These are phyloP conservation scores for Yarrowia galli DNA, from an alignment of 1,139 yeast genomes.

Conservation along the genomic window DNA sequence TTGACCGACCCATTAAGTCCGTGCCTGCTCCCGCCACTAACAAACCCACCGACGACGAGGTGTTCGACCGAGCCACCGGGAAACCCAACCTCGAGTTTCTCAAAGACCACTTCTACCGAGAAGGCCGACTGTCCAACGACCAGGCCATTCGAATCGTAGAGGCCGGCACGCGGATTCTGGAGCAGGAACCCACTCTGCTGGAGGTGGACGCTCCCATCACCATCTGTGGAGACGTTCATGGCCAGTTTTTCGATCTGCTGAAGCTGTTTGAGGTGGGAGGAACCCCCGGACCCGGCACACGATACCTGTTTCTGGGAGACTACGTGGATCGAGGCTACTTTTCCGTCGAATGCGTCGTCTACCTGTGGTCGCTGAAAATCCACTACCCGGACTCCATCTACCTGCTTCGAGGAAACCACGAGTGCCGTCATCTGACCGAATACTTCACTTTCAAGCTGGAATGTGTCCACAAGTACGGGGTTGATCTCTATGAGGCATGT, in stretches of 20 bases:
- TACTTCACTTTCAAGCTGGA: slow-evolving; percentile 93
- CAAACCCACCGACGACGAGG: slow-evolving; percentile 70
- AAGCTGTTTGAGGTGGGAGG: slow-evolving; percentile 96
- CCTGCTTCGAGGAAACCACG: slow-evolving; percentile 94
- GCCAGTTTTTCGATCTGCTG: slow-evolving; percentile 90
- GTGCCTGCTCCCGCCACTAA: slow-evolving; percentile 75
- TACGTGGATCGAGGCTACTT: slow-evolving; percentile 96
- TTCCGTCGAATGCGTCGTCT: slow-evolving; percentile 85
- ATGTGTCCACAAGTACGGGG: slow-evolving; percentile 83
- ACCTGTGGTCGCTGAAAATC: slow-evolving; percentile 80
- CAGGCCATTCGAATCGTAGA: slow-evolving; percentile 75
- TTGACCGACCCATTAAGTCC: slow-evolving; percentile 67
- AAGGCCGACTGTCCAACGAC: slow-evolving; percentile 76
- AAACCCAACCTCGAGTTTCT: slow-evolving; percentile 75
- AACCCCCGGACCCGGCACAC: slow-evolving; percentile 69
- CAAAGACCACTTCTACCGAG: slow-evolving; percentile 74
- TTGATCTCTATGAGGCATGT: slow-evolving; percentile 73
- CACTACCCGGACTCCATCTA: slow-evolving; percentile 79
- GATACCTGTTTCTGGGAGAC: slow-evolving; percentile 89
- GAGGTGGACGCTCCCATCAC: slow-evolving; percentile 92
- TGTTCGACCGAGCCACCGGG: slow-evolving; percentile 59
- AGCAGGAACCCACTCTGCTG: slow-evolving; percentile 78
- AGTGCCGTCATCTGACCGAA: slow-evolving; percentile 90
- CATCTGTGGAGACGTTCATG: slow-evolving; percentile 96
- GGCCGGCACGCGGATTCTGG: slow-evolving; percentile 72